phyloP scores from a whole-genome alignment of 2,329 filamentous ascomycete species.

The Hymenoscyphus infarciens region DNA sequence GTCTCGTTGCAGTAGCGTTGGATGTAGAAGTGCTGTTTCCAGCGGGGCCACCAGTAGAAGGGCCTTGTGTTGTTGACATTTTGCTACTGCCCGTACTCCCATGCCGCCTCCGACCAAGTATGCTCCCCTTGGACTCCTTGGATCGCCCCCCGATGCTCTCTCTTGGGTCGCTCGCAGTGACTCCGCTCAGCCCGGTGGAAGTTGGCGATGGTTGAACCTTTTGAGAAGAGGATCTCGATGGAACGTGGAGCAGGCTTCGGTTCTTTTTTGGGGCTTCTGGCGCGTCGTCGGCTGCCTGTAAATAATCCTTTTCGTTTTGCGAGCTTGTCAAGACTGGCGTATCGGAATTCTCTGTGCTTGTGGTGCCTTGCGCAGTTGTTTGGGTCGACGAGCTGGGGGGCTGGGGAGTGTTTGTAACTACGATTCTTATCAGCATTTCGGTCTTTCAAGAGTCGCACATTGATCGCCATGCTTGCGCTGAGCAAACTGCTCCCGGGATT shows the following conservation, averaged over 20 bases:
- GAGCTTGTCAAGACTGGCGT: slow-evolving; percentile 26
- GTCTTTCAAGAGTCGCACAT: slow-evolving; percentile 1
- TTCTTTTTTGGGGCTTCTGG: slow-evolving; percentile 39
- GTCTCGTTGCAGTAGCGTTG: slow-evolving; percentile 29
- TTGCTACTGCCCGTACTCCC: slow-evolving; percentile 64
- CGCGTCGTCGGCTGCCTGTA: slow-evolving; percentile 25
- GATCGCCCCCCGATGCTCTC: slow-evolving; percentile 63
- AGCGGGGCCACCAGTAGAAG: slow-evolving; percentile 39
- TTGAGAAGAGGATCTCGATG: slow-evolving; percentile 60
- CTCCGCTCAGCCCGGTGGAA: slow-evolving; percentile 57
- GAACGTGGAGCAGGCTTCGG: slow-evolving; percentile 53
- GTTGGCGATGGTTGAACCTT: slow-evolving; percentile 57
- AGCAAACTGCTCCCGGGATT: background rate
- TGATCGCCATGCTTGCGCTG: background rate
- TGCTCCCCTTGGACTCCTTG: slow-evolving; percentile 63
- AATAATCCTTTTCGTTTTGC: slow-evolving; percentile 30
- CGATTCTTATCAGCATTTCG: slow-evolving; percentile 23
- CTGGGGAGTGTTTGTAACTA: slow-evolving; percentile 30
- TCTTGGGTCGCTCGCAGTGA: slow-evolving; percentile 54
- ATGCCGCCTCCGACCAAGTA: slow-evolving; percentile 60
- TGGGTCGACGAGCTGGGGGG: slow-evolving; percentile 33
- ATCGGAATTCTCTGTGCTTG: slow-evolving; percentile 32
- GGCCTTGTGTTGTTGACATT: slow-evolving; percentile 49
- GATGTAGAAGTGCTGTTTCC: slow-evolving; percentile 35
- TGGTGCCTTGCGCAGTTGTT: slow-evolving; percentile 32